phyloP scores from a whole-genome alignment of 169 alveolate genomes.

The Eimeria praecox region DNA sequence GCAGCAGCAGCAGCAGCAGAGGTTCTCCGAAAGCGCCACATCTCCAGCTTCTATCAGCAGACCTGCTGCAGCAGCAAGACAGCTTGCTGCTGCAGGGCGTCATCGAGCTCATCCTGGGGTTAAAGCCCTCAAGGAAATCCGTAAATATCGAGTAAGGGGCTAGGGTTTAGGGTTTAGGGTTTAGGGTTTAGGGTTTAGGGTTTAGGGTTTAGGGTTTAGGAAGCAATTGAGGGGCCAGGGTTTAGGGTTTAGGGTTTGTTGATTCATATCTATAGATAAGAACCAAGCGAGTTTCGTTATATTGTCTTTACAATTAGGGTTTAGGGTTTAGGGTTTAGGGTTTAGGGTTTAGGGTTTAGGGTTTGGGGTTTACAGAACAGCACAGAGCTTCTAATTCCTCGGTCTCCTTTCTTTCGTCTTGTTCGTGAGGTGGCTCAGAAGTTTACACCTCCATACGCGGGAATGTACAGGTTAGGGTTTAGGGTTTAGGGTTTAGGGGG shows the following conservation, averaged over 20 bases:
- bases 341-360: background rate
- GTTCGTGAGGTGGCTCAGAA: background rate
- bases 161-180: constrained; percentile 31
- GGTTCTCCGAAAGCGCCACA: background rate
- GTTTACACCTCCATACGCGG: background rate
- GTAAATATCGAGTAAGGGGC: too few species aligned
- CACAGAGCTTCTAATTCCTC: background rate
- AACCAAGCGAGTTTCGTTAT: too few species aligned
- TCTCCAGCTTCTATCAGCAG: background rate
- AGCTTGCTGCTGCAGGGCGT: background rate
- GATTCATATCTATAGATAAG: too few species aligned
- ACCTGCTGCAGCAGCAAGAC: background rate
- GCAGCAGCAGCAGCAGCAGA: too few species aligned
- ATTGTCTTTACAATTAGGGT: too few species aligned
- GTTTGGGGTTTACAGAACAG: too few species aligned
- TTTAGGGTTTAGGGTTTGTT: constrained; percentile 27
- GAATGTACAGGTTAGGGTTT: constrained; percentile 9
- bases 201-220: background rate
- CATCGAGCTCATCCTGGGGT: background rate
- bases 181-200: constrained; percentile 32
- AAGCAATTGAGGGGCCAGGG: background rate
- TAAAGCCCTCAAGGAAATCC: too few species aligned
- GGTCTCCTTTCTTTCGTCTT: background rate
- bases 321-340: constrained; percentile 31
- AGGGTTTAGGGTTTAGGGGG: background rate